Base-by-base conservation (phyloP, 768 basidiomycete species). In the Austroboletus eburneus region DNA sequence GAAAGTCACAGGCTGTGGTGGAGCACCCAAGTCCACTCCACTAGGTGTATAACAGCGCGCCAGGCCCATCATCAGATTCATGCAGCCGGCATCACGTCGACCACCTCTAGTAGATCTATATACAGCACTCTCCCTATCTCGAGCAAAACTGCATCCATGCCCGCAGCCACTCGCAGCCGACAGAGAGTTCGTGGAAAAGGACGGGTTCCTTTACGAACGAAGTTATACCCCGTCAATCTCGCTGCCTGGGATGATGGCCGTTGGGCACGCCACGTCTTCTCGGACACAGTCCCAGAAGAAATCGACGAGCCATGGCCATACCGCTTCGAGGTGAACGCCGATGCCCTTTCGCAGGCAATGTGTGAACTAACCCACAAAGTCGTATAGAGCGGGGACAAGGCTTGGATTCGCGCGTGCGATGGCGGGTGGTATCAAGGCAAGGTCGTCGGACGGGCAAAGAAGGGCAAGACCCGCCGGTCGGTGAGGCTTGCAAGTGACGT, bases 351-450 rank as follows among this genome's bases (percentile, higher is more conserved):
- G 27, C 7, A 27, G 27, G 12, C 27, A 27, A 5, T 27, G n/a
- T n/a, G n/a, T n/a, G n/a, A n/a, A n/a, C n/a, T n/a, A n/a, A n/a
- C n/a, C n/a, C n/a, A n/a, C n/a, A n/a, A n/a, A n/a, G n/a, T n/a
- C n/a, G n/a, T 27, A 27, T 40, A 80, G 78, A 59, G 65, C 22
- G 72, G 72, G 20, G 73, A 81, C 35, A 33, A 23, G 16, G 81
- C 79, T 22, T 81, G 80, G 81, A 60, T 82, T 14, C 71, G 69
- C 45, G 76, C 73, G 4, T 62, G 66, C 25, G 69, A 74, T 25
- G 72, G 72, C n/a, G 70, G 74, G 37, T 82, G 80, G 80, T 66
- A 68, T 50, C 58, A 44, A 4, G 81, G 80, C n/a, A 69, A 62
- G 43, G 69, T 82, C 12, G 67, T 72, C 22, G 69, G 77, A 24